Percentiles rank a stretch among this genome's conserved stretches.
Conservation (phyloP, 2,329 filamentous ascomycete genomes). For the Capronia americana region DNA sequence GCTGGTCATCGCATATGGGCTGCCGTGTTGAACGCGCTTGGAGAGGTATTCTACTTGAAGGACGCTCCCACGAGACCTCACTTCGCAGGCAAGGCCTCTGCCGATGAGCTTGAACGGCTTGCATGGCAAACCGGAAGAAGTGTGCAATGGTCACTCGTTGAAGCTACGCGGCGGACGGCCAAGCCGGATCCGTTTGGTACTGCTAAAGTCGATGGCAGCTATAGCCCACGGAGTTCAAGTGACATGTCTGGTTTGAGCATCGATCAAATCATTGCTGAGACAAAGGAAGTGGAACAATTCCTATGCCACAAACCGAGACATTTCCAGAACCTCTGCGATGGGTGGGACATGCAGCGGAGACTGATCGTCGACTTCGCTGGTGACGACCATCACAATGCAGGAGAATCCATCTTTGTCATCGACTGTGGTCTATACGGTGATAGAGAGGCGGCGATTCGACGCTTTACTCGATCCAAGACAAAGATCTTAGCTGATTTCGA, state of each 20-base stretch:
- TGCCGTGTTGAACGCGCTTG: slow-evolving; percentile 90
- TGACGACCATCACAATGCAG: slow-evolving; percentile 76
- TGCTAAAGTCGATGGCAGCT: slow-evolving; percentile 71
- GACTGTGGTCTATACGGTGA: slow-evolving; percentile 72
- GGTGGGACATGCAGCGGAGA: slow-evolving; percentile 89
- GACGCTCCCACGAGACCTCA: slow-evolving; percentile 68
- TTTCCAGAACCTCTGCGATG: slow-evolving; percentile 77
- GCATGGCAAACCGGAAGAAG: slow-evolving; percentile 83
- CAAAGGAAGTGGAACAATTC: slow-evolving; percentile 79
- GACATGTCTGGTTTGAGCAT: slow-evolving; percentile 73
- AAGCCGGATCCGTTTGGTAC: slow-evolving; percentile 75
- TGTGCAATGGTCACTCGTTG: slow-evolving; percentile 80
- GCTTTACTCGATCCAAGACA: slow-evolving; percentile 63
- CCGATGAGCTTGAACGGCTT: slow-evolving; percentile 64
- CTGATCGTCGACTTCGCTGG: slow-evolving; percentile 89
- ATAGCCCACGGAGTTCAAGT: slow-evolving; percentile 80
- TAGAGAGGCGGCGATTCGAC: slow-evolving; percentile 58
- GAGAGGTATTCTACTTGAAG: slow-evolving; percentile 85
- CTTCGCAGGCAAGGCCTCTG: slow-evolving; percentile 52
- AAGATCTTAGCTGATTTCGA: slow-evolving; percentile 41
- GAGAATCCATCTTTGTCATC: slow-evolving; percentile 78
- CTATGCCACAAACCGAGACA: slow-evolving; percentile 74
- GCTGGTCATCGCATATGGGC: slow-evolving; percentile 79
- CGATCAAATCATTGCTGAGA: slow-evolving; percentile 76
- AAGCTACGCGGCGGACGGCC: slow-evolving; percentile 75